Base-by-base conservation (phyloP, 495 filamentous ascomycete genomes). In the Neurospora tetrasperma region DNA sequence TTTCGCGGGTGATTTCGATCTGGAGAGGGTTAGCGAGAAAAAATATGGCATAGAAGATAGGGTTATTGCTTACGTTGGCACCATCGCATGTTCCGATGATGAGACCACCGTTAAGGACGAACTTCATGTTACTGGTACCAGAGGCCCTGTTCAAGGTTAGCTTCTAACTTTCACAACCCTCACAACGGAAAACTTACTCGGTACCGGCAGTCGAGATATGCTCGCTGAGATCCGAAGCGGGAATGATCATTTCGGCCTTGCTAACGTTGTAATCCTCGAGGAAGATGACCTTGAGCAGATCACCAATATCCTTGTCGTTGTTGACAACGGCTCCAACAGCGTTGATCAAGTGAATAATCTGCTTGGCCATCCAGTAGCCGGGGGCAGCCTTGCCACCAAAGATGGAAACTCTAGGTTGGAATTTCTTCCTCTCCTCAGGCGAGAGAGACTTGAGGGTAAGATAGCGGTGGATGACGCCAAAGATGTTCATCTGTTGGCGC, bases 361-460 rank as follows among this genome's bases (percentile, higher is more conserved):
- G 95, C 88, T 99, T 99, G 23, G 96, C 96, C 96, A 99, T 99
- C 96, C 96, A 99, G 84, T 99, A 99, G 4, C 96, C 96, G 3
- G 96, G 96, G 0, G 96, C 96, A 23, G 96, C 96, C 83, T 99
- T 99, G 72, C 96, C 96, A 75, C 96, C 96, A 79, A 99, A 97
- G 83, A 99, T 96, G 41, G 93, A 96, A 18, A 98, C 96, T 59
- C 95, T 90, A n/a, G 95, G 94, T 16, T 90, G 88, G 73, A 93
- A 86, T 80, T 97, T 96, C 86, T 97, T 94, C 73, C 90, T 89
- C 79, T 97, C 91, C 78, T 93, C 93, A 2, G 93, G 83, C 35
- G 87, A 89, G 90, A 97, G 90, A 9, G 85, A 83, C 81, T 99
- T 99, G 78, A 99, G 90, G 31, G 86, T 89, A 18, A 99, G 88